Evolutionary conservation across 768 basidiomycete species (phyloP).

Genomic region (Leccinum subtestaceum): DNA sequence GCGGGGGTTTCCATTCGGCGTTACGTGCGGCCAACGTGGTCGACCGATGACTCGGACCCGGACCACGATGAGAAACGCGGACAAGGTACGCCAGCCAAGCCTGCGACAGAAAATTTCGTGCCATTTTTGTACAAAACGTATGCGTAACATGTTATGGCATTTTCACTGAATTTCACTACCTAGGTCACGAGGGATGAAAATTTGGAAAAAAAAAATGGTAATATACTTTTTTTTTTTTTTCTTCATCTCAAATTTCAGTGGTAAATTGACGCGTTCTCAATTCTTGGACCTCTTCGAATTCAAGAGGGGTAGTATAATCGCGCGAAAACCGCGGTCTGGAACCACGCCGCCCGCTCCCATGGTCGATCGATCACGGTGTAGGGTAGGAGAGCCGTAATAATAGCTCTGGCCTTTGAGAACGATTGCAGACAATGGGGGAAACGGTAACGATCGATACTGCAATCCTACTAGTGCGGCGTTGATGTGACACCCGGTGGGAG

Average conservation of each 20-base stretch:
- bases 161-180: neutral
- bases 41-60: neutral
- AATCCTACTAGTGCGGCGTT: slow-evolving; percentile 2
- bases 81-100: neutral
- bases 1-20: neutral
- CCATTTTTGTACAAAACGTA: neutral
- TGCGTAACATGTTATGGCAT: neutral
- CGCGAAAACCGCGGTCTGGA: neutral
- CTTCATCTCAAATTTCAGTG: neutral
- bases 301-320: slow-evolving; percentile 1
- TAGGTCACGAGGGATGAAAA: neutral
- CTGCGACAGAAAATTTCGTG: neutral
- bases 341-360: neutral
- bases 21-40: neutral
- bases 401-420: neutral
- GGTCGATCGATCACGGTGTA: neutral
- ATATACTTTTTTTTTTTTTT: neutral
- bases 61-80: neutral
- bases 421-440: neutral
- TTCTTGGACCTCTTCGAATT: neutral
- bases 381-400: neutral
- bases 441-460: slow-evolving; percentile 1
- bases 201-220: neutral
- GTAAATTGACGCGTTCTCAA: neutral
- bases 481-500: slow-evolving; percentile 7